These are phyloP conservation scores for Tetrapisispora fleetii DNA, from an alignment of 805 yeast species.

Conservation along the genomic window DNA sequence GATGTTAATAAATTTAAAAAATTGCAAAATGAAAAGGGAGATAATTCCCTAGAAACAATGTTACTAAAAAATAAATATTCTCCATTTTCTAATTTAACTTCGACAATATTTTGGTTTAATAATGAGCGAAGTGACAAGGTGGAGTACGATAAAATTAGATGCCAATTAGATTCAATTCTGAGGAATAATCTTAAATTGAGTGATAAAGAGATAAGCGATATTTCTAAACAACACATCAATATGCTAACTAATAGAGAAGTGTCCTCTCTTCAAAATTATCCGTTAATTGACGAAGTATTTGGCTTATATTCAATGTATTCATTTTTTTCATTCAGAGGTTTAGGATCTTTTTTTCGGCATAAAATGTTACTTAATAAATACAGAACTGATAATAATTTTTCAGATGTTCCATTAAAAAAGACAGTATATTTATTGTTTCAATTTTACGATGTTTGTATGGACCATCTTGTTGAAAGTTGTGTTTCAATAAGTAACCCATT, in stretches of 20 bases:
- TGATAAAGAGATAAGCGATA: not conserved
- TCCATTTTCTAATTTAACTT: conserved; percentile 16
- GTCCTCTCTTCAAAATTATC: conserved; percentile 6
- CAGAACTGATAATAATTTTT: not conserved
- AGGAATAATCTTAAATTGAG: not conserved
- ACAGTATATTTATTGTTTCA: conserved; percentile 22
- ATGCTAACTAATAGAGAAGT: not conserved
- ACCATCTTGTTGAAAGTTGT: conserved; percentile 14
- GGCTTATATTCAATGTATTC: conserved; percentile 26
- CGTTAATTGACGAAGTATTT: conserved; percentile 22
- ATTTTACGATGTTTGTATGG: conserved; percentile 23
- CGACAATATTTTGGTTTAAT: conserved; percentile 15
- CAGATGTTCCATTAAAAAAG: conserved; percentile 17
- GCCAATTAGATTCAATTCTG: not conserved
- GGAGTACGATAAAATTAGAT: not conserved
- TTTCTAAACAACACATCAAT: not conserved
- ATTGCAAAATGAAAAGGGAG: conserved; percentile 1
- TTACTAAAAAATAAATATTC: conserved; percentile 22
- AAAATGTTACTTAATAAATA: not conserved
- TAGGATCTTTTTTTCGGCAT: conserved; percentile 19
- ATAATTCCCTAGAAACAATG: conserved; percentile 21
- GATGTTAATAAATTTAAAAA: conserved; percentile 6
- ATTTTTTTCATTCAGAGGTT: conserved; percentile 23
- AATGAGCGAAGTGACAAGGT: not conserved
- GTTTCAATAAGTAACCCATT: conserved; percentile 20